These are phyloP conservation scores for Boletus sp. DNA, from an alignment of 768 basidiomycete species.

Conservation along the genomic window DNA sequence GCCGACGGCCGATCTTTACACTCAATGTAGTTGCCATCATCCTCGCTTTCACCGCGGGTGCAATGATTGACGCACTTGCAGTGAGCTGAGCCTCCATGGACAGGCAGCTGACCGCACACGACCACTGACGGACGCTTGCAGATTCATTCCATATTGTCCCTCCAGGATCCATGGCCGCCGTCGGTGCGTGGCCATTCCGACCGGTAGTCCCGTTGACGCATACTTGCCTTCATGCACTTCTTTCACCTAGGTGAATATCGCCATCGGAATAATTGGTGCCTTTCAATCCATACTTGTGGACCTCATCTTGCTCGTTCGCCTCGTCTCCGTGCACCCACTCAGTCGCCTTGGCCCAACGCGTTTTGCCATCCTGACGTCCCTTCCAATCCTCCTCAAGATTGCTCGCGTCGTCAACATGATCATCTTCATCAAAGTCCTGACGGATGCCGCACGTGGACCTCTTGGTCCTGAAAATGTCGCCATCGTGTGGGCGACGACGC, in stretches of 20 bases:
- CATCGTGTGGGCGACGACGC: constrained; percentile 20
- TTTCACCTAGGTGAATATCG: constrained; percentile 19
- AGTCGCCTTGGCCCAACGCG: constrained; percentile 9
- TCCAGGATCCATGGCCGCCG: constrained; percentile 18
- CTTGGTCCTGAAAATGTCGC: constrained; percentile 11
- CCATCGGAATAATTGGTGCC: constrained; percentile 30
- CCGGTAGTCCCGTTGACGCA: background rate
- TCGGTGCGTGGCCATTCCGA: constrained; percentile 10
- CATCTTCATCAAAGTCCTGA: constrained; percentile 27
- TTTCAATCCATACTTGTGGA: constrained; percentile 31
- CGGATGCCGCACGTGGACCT: constrained; percentile 19
- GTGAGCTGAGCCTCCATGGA: constrained; percentile 9
- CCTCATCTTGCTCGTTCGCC: constrained; percentile 27
- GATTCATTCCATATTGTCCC: constrained; percentile 29
- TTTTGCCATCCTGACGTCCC: constrained; percentile 17
- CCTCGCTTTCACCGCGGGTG: constrained; percentile 21
- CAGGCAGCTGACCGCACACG: background rate
- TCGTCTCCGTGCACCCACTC: constrained; percentile 26
- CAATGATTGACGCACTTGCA: constrained; percentile 18
- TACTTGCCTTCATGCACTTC: background rate
- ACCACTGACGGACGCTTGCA: constrained; percentile 6
- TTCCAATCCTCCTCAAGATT: constrained; percentile 30
- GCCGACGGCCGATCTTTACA: constrained; percentile 27
- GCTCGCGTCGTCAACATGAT: constrained; percentile 26
- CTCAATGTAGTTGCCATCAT: constrained; percentile 25